phyloP scores from a whole-genome alignment of 1,284 basidiomycete genomes.

The Malassezia obtusa region DNA sequence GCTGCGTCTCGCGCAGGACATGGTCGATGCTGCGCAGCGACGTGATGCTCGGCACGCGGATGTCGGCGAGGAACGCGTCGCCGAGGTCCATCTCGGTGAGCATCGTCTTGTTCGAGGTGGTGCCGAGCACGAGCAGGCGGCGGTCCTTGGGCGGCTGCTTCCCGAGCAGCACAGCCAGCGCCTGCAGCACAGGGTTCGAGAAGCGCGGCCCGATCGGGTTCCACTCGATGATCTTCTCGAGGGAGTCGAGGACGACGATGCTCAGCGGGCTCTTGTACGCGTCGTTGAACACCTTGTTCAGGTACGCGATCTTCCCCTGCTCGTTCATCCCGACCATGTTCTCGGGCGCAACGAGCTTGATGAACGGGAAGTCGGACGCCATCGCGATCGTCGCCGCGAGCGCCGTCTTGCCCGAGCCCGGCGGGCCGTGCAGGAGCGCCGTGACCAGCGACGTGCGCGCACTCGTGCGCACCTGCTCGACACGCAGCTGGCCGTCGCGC shows the following conservation, averaged over 20 bases:
- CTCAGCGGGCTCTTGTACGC: constrained; percentile 95
- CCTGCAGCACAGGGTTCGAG: constrained; percentile 85
- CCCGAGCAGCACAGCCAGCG: constrained; percentile 76
- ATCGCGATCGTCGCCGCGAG: constrained; percentile 89
- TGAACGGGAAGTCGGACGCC: constrained; percentile 87
- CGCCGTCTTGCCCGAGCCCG: constrained; percentile 89
- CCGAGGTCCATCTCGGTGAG: constrained; percentile 80
- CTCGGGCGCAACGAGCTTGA: constrained; percentile 93
- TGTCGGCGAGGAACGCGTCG: constrained; percentile 79
- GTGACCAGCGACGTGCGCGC: constrained; percentile 85
- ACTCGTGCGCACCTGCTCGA: constrained; percentile 86
- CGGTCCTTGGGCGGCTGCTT: constrained; percentile 91
- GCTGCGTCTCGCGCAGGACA: constrained; percentile 70
- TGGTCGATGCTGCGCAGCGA: constrained; percentile 63
- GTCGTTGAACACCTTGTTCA: constrained; percentile 89
- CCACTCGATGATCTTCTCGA: constrained; percentile 55
- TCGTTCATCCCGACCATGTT: constrained; percentile 93
- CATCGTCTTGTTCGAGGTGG: constrained; percentile 77
- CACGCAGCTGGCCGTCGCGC: constrained; percentile 79
- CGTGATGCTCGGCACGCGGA: constrained; percentile 73
- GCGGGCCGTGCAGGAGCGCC: constrained; percentile 73
- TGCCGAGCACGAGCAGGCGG: constrained; percentile 82
- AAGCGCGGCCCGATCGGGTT: constrained; percentile 95
- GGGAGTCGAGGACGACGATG: constrained; percentile 80
- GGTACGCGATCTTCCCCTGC: constrained; percentile 76